Base-by-base conservation (phyloP, 805 yeast genomes). In the Candida xyloterini region DNA sequence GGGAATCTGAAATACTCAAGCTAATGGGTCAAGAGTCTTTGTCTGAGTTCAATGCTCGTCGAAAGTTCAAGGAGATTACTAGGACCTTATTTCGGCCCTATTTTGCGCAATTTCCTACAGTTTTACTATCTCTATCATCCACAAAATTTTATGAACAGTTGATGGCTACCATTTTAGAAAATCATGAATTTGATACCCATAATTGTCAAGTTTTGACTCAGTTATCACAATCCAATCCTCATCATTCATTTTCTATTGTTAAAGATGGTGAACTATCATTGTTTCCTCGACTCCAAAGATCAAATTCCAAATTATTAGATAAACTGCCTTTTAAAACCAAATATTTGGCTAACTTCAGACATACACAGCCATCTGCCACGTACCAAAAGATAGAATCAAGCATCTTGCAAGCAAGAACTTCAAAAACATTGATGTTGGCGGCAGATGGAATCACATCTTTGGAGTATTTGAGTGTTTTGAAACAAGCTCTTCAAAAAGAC, bases 391-490 rank as follows among this genome's bases (percentile, higher is more conserved):
- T 33, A 3, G 29, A 16, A 24, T 3, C 27, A 10, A n/a, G 25
- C 9, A 33, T 33, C 7, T 7, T 10, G 10, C 2, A 15, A 10
- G 15, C 30, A 7, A 27, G 26, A n/a, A 5, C 9, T 10, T 7
- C 25, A 5, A 45, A 38, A 21, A 48, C 51, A 15, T 33, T 58
- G 16, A 35, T 57, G 4, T 10, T 58, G 13, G 56, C 62, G 1
- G 47, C 32, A 22, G 58, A 56, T 24, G 40, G 46, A 29, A 47
- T 47, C 7, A 46, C 54, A 1, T 57, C 62, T 0, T 32, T 55
- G 21, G 60, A 56, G 21, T 56, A 55, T 36, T 51, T 47, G 15
- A 27, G 59, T 22, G 16, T 57, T n/a, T 25, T 56, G 15, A 57
- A 52, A 27, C 22, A 49, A 5, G 14, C 51, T 7, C 44, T 45